Evolutionary conservation across 805 yeast species (phyloP), one percentile per base, ranked within the genome.

Genomic region (Scheffersomyces lignosus): DNA sequence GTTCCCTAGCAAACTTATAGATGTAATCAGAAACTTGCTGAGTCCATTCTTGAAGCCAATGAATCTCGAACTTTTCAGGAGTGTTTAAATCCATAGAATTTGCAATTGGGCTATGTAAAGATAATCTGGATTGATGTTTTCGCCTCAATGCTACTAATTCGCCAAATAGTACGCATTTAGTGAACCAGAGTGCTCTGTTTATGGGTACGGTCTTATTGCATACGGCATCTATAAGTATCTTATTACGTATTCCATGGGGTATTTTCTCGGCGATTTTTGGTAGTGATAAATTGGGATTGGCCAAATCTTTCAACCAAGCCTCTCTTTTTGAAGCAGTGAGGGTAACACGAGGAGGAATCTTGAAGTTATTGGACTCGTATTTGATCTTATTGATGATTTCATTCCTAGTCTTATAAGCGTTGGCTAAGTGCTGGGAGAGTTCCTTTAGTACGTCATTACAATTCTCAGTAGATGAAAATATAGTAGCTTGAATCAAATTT

Each of bases 41-140:
- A 0, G 97, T 86, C 98, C 98, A 91, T 54, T 88, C 96, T 40
- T 77, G 78, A 14, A 83, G 67, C 88, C 96, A 83, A 32, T 73
- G 77, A 16, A 63, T 57, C 40, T 81, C 84, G n/a, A 70, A 47
- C 16, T 47, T 46, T 16, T 65, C 64, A 1, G 56, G 40, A n/a
- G 41, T 12, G 37, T 28, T 16, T 34, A 23, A 8, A 15, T n/a
- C 6, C 18, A 24, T 10, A 15, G 33, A 20, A 15, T 22, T 25
- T 23, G 32, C 26, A 22, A 22, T 23, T 16, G 47, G 39, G 27
- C 38, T 26, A 37, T 17, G 29, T 7, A 36, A 16, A 15, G 29
- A 29, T 5, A 24, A 24, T 29, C 48, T 31, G n/a, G 54, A 38
- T 33, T 52, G 63, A 27, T 54, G 46, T 37, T 64, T 66, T 37